phyloP scores from a whole-genome alignment of 83 land plant genomes.

The Thuja plicata region DNA sequence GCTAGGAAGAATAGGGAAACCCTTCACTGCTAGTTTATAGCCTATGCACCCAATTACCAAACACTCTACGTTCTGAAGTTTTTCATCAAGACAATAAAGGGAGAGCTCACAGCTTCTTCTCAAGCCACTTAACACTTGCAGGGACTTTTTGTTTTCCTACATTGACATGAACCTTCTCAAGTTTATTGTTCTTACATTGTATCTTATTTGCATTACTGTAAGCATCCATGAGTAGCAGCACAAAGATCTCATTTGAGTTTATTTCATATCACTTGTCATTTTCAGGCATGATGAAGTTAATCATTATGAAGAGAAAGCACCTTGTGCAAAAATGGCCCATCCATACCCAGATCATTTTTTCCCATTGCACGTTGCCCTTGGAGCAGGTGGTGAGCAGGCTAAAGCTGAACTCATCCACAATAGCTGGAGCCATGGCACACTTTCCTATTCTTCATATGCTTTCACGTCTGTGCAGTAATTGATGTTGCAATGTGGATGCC shows the following conservation, averaged over 20 bases:
- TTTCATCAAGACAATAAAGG: not conserved
- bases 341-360: conserved; percentile 83
- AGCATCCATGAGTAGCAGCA: not conserved
- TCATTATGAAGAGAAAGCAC: conserved; percentile 65
- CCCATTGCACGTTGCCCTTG: conserved; percentile 85
- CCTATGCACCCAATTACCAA: not conserved
- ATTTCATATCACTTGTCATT: not conserved
- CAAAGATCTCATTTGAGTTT: not conserved
- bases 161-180: not conserved
- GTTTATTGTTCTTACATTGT: not conserved
- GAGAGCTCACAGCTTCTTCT: not conserved
- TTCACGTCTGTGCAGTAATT: conserved; percentile 24
- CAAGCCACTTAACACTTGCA: not conserved
- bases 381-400: conserved; percentile 66
- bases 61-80: not conserved
- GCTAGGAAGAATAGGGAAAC: not conserved
- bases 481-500: not conserved
- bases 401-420: conserved; percentile 69
- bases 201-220: not conserved
- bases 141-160: not conserved
- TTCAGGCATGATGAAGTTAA: conserved; percentile 65
- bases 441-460: conserved; percentile 65
- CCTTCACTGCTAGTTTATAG: not conserved
- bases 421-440: conserved; percentile 49
- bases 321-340: conserved; percentile 69